Evolutionary conservation across 345 rosid genomes (phyloP), one percentile per base, ranked within the genome.

Genomic region (Heritiera littoralis): DNA sequence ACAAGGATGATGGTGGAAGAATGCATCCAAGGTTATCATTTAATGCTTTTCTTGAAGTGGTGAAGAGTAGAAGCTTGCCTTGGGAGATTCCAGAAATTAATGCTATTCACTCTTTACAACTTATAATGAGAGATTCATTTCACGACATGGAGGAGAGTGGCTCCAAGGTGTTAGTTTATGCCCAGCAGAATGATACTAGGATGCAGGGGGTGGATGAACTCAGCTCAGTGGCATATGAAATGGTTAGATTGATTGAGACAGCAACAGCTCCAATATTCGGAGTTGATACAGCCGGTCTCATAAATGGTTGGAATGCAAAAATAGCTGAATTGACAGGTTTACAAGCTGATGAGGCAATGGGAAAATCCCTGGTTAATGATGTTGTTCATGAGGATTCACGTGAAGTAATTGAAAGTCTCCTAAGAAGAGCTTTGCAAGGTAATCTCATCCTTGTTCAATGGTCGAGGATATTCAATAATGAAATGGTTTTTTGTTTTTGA

Each of bases 221-320:
- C 75, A 81, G 86, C 78, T 91, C 97, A 7, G 90, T 89, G 56
- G 93, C 92, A 11, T 89, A 90, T 81, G 97, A 94, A 85, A 94
- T 94, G 97, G 97, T 89, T 76, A 90, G 97, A 69, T 79, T 93
- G 87, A 90, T 93, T 68, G 97, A 94, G 84, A 91, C 95, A 15
- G 97, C 97, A 3, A 88, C 93, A 20, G 95, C 89, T 8, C 97
- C 98, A 13, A 90, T 94, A 18, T 91, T 94, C 60, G 97, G 98
- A 67, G 97, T 91, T 80, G 92, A 94, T 87, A 86, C 89, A 67
- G 78, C 80, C 6, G 97, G 97, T 80, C 85, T 81, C 66, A 82
- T 94, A 69, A 92, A 93, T 83, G 98, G 98, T 28, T 94, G 98
- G 97, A 94, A 91, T 79, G 83, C 86, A 13, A 91, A 93, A 87